Conservation (phyloP, 192 early-diverging fungal genomes). For the Coemansia sp. region DNA sequence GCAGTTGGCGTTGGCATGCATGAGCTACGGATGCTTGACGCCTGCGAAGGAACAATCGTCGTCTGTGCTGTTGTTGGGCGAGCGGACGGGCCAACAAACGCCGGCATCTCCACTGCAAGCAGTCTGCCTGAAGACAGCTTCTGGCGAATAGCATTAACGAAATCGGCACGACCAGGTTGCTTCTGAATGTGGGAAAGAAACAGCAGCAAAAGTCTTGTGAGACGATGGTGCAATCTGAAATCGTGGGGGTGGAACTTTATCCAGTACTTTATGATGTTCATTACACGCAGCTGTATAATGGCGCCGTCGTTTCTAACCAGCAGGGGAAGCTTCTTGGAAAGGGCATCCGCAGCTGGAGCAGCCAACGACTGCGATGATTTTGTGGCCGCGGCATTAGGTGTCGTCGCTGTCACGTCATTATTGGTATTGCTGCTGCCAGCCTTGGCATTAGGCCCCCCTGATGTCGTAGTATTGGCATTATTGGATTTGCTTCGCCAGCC, state of each 20-base stretch:
- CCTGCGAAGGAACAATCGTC: constrained; percentile 32
- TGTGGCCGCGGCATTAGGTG: not conserved
- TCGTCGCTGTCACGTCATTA: no score
- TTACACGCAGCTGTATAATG: constrained; percentile 73
- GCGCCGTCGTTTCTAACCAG: constrained; percentile 49
- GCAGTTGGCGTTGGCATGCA: constrained; percentile 18
- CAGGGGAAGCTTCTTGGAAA: constrained; percentile 20
- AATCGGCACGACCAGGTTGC: constrained; percentile 52
- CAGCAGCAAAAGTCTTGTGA: constrained; percentile 49
- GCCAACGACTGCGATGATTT: not conserved
- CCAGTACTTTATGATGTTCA: constrained; percentile 89
- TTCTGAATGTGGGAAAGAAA: constrained; percentile 55
- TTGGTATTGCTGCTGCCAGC: not conserved
- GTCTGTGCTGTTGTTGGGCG: constrained; percentile 3
- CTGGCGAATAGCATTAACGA: constrained; percentile 51
- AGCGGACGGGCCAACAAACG: constrained; percentile 20
- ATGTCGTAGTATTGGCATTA: no score
- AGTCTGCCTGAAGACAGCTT: constrained; percentile 50
- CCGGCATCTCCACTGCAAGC: constrained; percentile 39
- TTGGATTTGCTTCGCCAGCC: constrained; percentile 29
- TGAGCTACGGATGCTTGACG: constrained; percentile 37
- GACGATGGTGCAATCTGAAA: constrained; percentile 50
- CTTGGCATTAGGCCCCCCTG: not conserved
- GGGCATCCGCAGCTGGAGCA: not conserved
- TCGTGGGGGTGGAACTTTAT: constrained; percentile 75